Conservation (phyloP, 345 rosid species). For the Alliaria petiolata region DNA sequence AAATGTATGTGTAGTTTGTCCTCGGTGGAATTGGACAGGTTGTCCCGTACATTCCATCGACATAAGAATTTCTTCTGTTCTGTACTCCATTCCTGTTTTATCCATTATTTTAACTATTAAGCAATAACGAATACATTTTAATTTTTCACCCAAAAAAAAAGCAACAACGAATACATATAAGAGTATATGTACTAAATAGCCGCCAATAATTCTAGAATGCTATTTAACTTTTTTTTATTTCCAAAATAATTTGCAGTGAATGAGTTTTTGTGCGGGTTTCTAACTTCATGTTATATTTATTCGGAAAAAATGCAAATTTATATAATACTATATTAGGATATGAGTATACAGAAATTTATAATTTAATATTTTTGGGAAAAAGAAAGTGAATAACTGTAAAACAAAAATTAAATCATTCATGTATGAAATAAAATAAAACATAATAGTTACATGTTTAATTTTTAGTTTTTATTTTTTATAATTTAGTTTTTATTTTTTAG, state of each 20-base stretch:
- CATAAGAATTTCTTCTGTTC: slow-evolving; percentile 74
- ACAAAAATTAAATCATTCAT: too few species aligned
- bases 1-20: slow-evolving; percentile 62
- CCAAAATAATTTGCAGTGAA: not conserved
- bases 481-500: too few species aligned
- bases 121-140: not conserved
- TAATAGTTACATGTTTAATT: too few species aligned
- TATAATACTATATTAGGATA: too few species aligned
- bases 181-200: not conserved
- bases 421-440: too few species aligned
- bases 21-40: slow-evolving; percentile 90
- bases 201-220: not conserved
- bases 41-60: slow-evolving; percentile 80
- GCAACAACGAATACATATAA: too few species aligned
- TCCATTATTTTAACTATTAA: not conserved
- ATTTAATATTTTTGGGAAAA: too few species aligned
- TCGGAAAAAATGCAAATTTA: not conserved
- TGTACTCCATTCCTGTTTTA: slow-evolving; percentile 71
- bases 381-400: too few species aligned
- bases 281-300: not conserved
- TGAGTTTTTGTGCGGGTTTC: too few species aligned
- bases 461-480: too few species aligned
- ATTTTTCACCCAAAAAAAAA: too few species aligned
- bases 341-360: too few species aligned
- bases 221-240: not conserved